A percentile compares a stretch with the other conserved stretches of the same genome.
These are phyloP conservation scores for Fusarium chaquense DNA, from an alignment of 2,329 filamentous ascomycete species.

Conservation along the genomic window DNA sequence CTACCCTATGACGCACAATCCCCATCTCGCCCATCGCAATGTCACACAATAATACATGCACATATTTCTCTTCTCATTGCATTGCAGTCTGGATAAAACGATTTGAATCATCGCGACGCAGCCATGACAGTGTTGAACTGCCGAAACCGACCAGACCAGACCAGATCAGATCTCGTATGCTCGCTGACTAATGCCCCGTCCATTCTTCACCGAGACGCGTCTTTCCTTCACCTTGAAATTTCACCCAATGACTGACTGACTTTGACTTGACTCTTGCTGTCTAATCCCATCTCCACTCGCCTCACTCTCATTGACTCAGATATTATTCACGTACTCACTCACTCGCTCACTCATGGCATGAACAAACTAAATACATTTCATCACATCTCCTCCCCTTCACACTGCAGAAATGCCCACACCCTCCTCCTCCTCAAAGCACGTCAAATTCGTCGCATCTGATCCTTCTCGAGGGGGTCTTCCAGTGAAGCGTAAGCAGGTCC, in stretches of 20 bases:
- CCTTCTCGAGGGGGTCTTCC: constrained; percentile 62
- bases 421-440: constrained; percentile 48
- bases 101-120: background rate
- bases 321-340: background rate
- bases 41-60: background rate
- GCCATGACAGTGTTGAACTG: background rate
- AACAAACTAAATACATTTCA: background rate
- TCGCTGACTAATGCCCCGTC: constrained; percentile 32
- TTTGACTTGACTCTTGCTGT: background rate
- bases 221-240: constrained; percentile 33
- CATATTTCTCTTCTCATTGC: background rate
- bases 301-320: background rate
- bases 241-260: constrained; percentile 3
- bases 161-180: background rate
- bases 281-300: background rate
- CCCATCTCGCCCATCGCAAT: background rate
- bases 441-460: constrained; percentile 70
- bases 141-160: background rate
- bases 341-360: constrained; percentile 12
- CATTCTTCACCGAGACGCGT: constrained; percentile 28
- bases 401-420: constrained; percentile 32
- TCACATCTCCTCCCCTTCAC: background rate
- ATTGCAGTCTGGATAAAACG: background rate
- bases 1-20: background rate
- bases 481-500: constrained; percentile 70